Evolutionary conservation across 2,329 filamentous ascomycete species (phyloP).

Genomic region (Pseudopithomyces maydicus): DNA sequence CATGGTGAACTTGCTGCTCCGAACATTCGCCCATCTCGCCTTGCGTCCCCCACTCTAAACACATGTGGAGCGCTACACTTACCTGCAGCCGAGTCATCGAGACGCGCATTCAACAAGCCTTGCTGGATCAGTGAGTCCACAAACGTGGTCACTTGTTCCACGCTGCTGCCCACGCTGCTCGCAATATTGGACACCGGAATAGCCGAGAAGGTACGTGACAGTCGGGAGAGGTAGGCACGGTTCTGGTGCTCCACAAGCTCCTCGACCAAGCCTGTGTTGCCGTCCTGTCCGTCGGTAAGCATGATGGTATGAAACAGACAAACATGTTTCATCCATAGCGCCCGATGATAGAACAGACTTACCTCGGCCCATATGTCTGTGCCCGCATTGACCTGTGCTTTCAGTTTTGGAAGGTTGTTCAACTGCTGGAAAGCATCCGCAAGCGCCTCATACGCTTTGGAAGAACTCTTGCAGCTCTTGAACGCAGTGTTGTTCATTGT

Average conservation of each 20-base stretch:
- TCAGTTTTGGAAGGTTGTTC: conserved; percentile 58
- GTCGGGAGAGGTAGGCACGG: conserved; percentile 73
- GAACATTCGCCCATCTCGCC: too few species aligned
- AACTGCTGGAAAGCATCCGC: conserved; percentile 68
- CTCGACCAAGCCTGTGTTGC: conserved; percentile 71
- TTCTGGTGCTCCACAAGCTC: conserved; percentile 74
- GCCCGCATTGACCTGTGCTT: conserved; percentile 66
- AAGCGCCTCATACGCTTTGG: conserved; percentile 73
- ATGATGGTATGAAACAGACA: conserved; percentile 10
- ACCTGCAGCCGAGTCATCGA: conserved; percentile 45
- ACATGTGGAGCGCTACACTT: too few species aligned
- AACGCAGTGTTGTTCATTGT: conserved; percentile 59
- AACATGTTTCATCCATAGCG: conserved; percentile 18
- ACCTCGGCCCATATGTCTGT: conserved; percentile 65
- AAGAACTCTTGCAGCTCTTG: conserved; percentile 62
- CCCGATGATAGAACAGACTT: conserved; percentile 25
- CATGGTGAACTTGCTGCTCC: too few species aligned
- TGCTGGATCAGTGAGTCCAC: conserved; percentile 58
- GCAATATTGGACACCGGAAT: conserved; percentile 62
- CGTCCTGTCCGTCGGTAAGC: conserved; percentile 58
- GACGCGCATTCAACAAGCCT: conserved; percentile 56
- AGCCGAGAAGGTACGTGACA: conserved; percentile 74
- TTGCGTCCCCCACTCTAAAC: too few species aligned
- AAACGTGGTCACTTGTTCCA: conserved; percentile 59
- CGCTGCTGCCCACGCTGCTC: conserved; percentile 54